Evolutionary conservation across 2,329 filamentous ascomycete genomes (phyloP).

Genomic region (Myriosclerotinia curreyana): DNA sequence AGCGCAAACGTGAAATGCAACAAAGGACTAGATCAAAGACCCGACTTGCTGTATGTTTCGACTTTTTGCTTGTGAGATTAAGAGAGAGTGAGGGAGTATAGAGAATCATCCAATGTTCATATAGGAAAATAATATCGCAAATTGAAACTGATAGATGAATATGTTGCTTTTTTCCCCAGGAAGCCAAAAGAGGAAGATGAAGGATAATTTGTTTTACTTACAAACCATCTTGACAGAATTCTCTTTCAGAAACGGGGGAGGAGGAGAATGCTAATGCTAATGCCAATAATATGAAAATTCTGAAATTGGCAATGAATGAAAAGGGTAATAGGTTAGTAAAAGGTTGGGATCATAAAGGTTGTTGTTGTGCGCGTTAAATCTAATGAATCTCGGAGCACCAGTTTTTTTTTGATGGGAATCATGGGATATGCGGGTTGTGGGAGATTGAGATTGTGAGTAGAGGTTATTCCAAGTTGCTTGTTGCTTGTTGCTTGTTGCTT

Average conservation of each 20-base stretch:
- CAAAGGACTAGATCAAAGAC: slow-evolving; percentile 21
- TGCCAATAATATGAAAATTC: not conserved
- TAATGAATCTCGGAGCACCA: too few relatives aligned
- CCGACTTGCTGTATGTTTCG: slow-evolving; percentile 3
- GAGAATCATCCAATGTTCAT: too few relatives aligned
- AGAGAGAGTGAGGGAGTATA: not conserved
- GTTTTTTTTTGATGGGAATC: too few relatives aligned
- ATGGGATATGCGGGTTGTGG: too few relatives aligned
- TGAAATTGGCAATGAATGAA: not conserved
- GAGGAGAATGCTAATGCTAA: slow-evolving; percentile 3
- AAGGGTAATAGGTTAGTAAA: not conserved
- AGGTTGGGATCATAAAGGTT: slow-evolving; percentile 13
- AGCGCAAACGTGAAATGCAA: slow-evolving; percentile 11
- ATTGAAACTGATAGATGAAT: not conserved
- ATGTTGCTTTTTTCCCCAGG: not conserved
- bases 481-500: too few relatives aligned
- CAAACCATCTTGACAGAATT: slow-evolving; percentile 28
- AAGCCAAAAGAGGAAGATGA: slow-evolving; percentile 28
- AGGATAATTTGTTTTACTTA: slow-evolving; percentile 25
- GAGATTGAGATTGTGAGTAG: too few relatives aligned
- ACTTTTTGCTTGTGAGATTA: not conserved
- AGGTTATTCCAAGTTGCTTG: too few relatives aligned
- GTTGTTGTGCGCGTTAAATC: slow-evolving; percentile 10
- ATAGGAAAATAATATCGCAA: not conserved
- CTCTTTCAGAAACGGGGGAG: not conserved